A percentile compares a stretch with the other conserved stretches of the same genome.
Evolutionary conservation across 2,329 filamentous ascomycete genomes (phyloP).

Genomic region (Penicillium vulpinum): DNA sequence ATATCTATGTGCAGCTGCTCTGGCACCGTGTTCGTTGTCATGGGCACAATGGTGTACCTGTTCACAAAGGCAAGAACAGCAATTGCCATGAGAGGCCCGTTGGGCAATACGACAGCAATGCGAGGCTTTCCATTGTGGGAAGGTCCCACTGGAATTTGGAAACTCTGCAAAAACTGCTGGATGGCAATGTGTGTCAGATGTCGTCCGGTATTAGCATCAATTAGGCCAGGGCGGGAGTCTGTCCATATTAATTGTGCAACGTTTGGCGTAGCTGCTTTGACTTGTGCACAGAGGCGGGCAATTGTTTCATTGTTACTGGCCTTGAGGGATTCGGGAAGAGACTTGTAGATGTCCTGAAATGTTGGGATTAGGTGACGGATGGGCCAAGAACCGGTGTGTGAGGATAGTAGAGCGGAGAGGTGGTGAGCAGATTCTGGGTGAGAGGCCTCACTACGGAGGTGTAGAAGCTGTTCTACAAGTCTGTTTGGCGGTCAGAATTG

Average conservation of each 20-base stretch:
- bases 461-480: conserved; percentile 14
- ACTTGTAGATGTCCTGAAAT: conserved; percentile 19
- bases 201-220: conserved; percentile 14
- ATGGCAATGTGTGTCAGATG: conserved; percentile 20
- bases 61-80: conserved; percentile 52
- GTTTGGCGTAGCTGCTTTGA: conserved; percentile 13
- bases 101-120: conserved; percentile 55
- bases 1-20: conserved; percentile 56
- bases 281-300: conserved; percentile 8
- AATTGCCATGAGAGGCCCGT: conserved; percentile 55
- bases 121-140: conserved; percentile 38
- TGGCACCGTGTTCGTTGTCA: conserved; percentile 51
- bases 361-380: conserved; percentile 8
- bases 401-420: conserved; percentile 16
- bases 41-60: conserved; percentile 55
- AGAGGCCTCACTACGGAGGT: conserved; percentile 15
- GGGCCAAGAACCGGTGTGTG: conserved; percentile 14
- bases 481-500: conserved; percentile 11
- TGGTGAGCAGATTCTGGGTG: conserved; percentile 8
- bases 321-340: conserved; percentile 16
- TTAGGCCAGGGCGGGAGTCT: conserved; percentile 17
- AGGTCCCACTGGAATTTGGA: conserved; percentile 26
- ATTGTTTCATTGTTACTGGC: conserved; percentile 13
- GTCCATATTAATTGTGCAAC: conserved; percentile 14
- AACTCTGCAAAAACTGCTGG: conserved; percentile 21